Evolutionary conservation across 495 filamentous ascomycete genomes (phyloP).

Genomic region (Echria macrotheca): DNA sequence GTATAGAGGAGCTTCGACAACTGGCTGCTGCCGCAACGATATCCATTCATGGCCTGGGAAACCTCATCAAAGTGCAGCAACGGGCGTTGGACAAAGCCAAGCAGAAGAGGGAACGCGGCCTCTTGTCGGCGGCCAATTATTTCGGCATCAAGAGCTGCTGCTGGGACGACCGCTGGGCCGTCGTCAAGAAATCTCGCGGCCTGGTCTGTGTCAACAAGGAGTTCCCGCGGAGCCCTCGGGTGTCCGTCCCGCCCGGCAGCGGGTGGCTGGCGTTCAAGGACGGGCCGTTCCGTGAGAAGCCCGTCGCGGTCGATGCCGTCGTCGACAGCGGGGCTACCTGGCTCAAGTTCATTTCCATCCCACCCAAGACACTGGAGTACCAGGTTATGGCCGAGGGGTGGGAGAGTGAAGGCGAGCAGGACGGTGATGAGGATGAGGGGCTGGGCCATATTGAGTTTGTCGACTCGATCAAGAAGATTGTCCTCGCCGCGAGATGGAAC

Average conservation of each 20-base stretch:
- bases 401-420: conserved; percentile 23
- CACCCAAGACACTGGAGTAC: conserved; percentile 22
- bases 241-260: conserved; percentile 11
- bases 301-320: conserved; percentile 25
- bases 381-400: conserved; percentile 28
- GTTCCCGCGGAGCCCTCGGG: conserved; percentile 24
- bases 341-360: conserved; percentile 29
- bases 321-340: conserved; percentile 29
- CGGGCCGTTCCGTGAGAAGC: conserved; percentile 22
- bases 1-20: conserved; percentile 21
- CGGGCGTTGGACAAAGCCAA: conserved; percentile 22
- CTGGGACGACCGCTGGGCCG: conserved; percentile 26
- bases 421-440: conserved; percentile 14
- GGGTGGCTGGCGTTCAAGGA: conserved; percentile 26
- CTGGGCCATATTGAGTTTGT: conserved; percentile 26
- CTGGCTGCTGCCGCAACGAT: conserved; percentile 14
- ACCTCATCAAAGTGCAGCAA: conserved; percentile 27
- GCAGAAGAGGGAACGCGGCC: conserved; percentile 13
- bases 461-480: conserved; percentile 20
- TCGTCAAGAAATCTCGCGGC: conserved; percentile 28
- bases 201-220: conserved; percentile 29
- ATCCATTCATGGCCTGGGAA: conserved; percentile 19
- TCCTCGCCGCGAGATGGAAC: conserved; percentile 30
- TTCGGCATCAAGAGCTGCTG: conserved; percentile 26
- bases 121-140: conserved; percentile 22